A percentile compares a stretch with the other conserved stretches of the same genome.
Evolutionary conservation across 169 alveolate species (phyloP).

Genomic region (Besnoitia besnoiti): DNA sequence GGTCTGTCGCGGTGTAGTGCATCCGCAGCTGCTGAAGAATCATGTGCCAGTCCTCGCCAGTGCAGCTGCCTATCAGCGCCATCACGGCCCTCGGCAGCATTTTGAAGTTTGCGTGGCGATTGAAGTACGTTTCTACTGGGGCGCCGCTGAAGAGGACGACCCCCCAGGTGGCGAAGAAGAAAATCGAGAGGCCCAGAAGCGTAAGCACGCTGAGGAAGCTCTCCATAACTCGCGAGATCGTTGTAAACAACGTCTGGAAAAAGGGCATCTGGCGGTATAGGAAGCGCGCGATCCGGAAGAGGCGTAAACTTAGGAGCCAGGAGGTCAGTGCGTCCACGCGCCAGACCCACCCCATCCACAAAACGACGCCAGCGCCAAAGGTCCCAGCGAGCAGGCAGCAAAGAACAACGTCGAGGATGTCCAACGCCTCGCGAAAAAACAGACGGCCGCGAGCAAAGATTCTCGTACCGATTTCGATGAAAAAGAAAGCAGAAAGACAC

Average conservation of each 20-base stretch:
- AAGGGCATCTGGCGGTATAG: constrained; percentile 54
- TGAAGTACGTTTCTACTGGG: background rate
- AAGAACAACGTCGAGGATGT: background rate
- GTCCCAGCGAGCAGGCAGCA: background rate
- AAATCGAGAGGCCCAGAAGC: constrained; percentile 18
- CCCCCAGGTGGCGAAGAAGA: constrained; percentile 58
- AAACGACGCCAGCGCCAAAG: background rate
- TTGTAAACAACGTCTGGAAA: constrained; percentile 36
- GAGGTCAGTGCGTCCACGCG: background rate
- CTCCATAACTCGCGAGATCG: background rate
- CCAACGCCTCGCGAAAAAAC: constrained; percentile 10
- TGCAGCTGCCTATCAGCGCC: constrained; percentile 54
- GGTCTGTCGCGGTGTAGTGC: constrained; percentile 22
- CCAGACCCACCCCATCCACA: background rate
- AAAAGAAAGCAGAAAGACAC: background rate
- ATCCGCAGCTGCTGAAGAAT: constrained; percentile 50
- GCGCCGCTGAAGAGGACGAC: constrained; percentile 57
- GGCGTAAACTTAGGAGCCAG: constrained; percentile 65
- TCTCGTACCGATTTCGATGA: background rate
- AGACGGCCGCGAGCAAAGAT: constrained; percentile 14
- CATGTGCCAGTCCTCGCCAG: constrained; percentile 68
- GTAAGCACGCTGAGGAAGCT: constrained; percentile 35
- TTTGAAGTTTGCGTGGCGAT: constrained; percentile 27
- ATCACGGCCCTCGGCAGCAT: constrained; percentile 24
- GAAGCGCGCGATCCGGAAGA: constrained; percentile 58